Evolutionary conservation across 2,329 filamentous ascomycete genomes (phyloP), one percentile per base, ranked within the genome.

Genomic region (Penicillium sp.): DNA sequence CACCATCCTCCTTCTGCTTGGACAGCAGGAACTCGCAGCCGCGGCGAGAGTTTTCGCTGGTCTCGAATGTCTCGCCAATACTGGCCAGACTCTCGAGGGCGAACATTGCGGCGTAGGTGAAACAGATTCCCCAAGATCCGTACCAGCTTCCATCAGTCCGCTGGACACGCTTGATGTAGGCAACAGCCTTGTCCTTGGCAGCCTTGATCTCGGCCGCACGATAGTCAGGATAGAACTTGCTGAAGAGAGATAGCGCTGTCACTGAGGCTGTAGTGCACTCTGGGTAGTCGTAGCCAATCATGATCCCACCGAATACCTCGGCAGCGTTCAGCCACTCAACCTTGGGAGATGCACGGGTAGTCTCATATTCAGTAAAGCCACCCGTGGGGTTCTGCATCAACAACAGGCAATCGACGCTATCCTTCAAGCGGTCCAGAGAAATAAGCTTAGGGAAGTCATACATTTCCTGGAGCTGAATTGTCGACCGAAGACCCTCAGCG

Each of bases 241-340:
- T 84, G 79, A 97, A 97, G 2, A 93, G 80, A 4, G 88, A 89
- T 20, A 99, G 80, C 0, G 90, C 92, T 1, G 90, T 97, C 3
- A 99, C 89, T 27, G 92, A 91, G 1, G 94, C 92, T 2, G 94
- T 97, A 0, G 94, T 99, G 78, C 94, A 99, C 74, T 99, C 94
- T 0, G 93, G 92, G 69, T 99, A 97, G 72, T 96, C 91, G 72
- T 99, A 99, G 70, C 97, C 93, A 51, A 99, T 88, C 94, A 99
- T 99, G 76, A 99, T 99, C 20, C 87, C 84, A 14, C 91, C 92
- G 73, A 99, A 99, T 0, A 99, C 92, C 72, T 99, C 94, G 1
- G 94, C 94, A 0, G 93, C 93, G 68, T 99, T 99, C 42, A 99
- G 83, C 71, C 87, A 82, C 73, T 99, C 94, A 62, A 97, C 73